A percentile compares a stretch with the other conserved stretches of the same genome.
Conservation (phyloP, 768 basidiomycete species). For the Epithele typhae region DNA sequence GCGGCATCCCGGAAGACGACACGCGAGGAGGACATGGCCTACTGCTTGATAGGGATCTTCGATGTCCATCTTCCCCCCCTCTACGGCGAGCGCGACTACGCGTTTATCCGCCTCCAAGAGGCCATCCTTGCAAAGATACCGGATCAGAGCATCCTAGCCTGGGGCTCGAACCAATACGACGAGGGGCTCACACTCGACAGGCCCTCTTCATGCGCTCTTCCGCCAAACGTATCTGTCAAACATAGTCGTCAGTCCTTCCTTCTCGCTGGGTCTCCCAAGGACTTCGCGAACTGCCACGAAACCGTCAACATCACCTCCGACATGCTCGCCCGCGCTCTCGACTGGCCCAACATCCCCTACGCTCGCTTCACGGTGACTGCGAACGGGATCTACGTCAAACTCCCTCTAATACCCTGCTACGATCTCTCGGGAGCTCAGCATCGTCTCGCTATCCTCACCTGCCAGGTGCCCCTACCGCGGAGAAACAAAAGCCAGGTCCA, state of each 20-base stretch:
- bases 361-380: slow-evolving; percentile 2
- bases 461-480: not conserved
- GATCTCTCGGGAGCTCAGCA: not conserved
- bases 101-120: not conserved
- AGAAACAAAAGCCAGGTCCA: no score
- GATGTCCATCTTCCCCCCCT: not conserved
- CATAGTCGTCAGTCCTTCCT: no score
- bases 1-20: not conserved
- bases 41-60: slow-evolving; percentile 4
- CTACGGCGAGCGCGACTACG: not conserved
- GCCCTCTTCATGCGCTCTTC: no score
- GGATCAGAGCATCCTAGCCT: not conserved
- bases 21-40: not conserved
- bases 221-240: no score
- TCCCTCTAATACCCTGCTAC: not conserved
- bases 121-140: not conserved
- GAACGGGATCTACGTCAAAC: not conserved
- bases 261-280: not conserved
- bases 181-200: not conserved
- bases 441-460: not conserved
- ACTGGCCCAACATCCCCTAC: not conserved
- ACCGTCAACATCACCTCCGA: not conserved
- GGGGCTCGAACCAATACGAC: not conserved
- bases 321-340: not conserved
- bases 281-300: no score